A percentile compares a stretch with the other conserved stretches of the same genome.
These are phyloP conservation scores for Baorangia bicolor DNA, from an alignment of 768 basidiomycete species.

Conservation along the genomic window DNA sequence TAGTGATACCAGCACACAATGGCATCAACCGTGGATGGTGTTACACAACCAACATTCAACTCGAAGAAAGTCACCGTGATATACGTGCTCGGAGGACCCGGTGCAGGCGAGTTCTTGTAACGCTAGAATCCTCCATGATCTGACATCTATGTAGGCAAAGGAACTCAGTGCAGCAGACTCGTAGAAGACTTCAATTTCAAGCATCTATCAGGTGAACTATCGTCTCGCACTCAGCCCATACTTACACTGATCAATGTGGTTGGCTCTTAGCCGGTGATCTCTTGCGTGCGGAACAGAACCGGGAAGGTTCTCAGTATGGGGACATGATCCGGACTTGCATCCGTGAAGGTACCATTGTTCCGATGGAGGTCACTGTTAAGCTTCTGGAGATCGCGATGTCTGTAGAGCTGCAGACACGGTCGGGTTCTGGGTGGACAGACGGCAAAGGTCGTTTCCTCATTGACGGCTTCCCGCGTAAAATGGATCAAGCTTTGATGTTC, in stretches of 20 bases:
- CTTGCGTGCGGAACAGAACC: slow-evolving; percentile 88
- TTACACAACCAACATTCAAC: slow-evolving; percentile 51
- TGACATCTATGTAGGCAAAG: slow-evolving; percentile 66
- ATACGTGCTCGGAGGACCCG: slow-evolving; percentile 96
- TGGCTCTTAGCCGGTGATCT: slow-evolving; percentile 83
- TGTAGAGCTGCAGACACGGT: slow-evolving; percentile 47
- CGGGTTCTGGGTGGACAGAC: slow-evolving; percentile 59
- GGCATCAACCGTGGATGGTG: slow-evolving; percentile 11
- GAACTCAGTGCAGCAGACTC: slow-evolving; percentile 87
- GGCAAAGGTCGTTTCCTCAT: slow-evolving; percentile 87
- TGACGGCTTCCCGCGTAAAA: slow-evolving; percentile 97
- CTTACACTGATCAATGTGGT: slow-evolving; percentile 7
- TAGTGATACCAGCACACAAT: slow-evolving; percentile 12
- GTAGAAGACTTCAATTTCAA: slow-evolving; percentile 85
- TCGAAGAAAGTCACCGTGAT: slow-evolving; percentile 76
- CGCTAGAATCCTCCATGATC: slow-evolving; percentile 4
- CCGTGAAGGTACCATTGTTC: slow-evolving; percentile 89
- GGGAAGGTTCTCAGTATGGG: slow-evolving; percentile 81
- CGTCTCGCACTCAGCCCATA: background rate
- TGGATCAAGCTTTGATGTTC: slow-evolving; percentile 95
- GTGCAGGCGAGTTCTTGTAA: slow-evolving; percentile 64
- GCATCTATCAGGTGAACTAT: slow-evolving; percentile 81
- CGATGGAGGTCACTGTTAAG: slow-evolving; percentile 95
- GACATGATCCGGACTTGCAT: slow-evolving; percentile 86
- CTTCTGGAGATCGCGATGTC: slow-evolving; percentile 92